Evolutionary conservation across 2,329 filamentous ascomycete genomes (phyloP).

Genomic region (Colletotrichum tropicale): DNA sequence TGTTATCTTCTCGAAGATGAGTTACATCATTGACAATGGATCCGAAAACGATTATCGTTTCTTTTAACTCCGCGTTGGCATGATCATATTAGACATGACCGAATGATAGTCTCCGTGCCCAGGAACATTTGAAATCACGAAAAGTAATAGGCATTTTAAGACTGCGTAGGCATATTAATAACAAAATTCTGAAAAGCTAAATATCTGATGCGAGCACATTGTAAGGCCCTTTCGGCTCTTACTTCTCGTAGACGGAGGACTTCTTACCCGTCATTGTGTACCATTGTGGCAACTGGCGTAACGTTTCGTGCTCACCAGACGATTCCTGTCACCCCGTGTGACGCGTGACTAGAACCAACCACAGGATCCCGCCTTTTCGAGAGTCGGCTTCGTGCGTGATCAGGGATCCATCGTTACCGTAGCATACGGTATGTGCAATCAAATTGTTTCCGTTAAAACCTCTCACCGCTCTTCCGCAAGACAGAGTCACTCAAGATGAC

Average conservation of each 20-base stretch:
- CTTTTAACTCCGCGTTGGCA: too few relatives aligned
- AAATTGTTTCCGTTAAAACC: neutral
- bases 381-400: neutral
- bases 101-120: too few relatives aligned
- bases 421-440: neutral
- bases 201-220: fast-evolving
- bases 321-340: neutral
- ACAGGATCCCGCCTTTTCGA: neutral
- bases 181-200: neutral
- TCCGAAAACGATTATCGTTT: too few relatives aligned
- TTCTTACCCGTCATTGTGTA: neutral
- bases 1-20: too few relatives aligned
- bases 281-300: neutral
- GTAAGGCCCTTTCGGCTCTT: fast-evolving
- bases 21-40: too few relatives aligned
- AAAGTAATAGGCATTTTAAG: fast-evolving
- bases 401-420: neutral
- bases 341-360: neutral
- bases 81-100: too few relatives aligned
- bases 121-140: too few relatives aligned
- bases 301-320: neutral
- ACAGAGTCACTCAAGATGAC: neutral
- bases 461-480: neutral
- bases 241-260: fast-evolving
- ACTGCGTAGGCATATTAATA: neutral